Conservation (phyloP, 495 filamentous ascomycete species). For the Xylaria venustula region DNA sequence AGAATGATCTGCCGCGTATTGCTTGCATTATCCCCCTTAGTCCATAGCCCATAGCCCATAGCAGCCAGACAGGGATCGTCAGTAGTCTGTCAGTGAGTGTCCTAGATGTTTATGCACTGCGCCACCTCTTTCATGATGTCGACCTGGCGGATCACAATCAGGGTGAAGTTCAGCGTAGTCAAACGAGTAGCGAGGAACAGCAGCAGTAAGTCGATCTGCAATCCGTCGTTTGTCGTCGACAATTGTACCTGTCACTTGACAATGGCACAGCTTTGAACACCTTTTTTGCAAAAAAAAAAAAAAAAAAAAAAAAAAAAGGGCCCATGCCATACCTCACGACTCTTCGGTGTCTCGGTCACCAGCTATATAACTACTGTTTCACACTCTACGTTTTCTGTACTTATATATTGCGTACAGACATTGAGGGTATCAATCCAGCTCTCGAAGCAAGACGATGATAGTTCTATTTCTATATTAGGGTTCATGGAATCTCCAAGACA, state of each 20-base stretch:
- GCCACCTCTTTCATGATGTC: constrained; percentile 1
- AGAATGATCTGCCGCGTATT: constrained; percentile 9
- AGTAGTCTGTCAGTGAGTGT: background rate
- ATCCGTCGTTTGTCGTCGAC: constrained; percentile 8
- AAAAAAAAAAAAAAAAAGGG: too few relatives aligned
- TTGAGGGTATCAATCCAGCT: too few relatives aligned
- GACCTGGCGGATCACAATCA: background rate
- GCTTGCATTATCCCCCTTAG: constrained; percentile 3
- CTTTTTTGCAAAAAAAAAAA: too few relatives aligned
- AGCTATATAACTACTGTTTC: background rate
- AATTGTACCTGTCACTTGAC: background rate
- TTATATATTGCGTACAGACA: too few relatives aligned
- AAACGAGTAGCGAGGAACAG: constrained; percentile 5
- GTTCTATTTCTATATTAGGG: constrained; percentile 1
- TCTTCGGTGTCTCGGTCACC: background rate
- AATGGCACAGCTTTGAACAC: background rate
- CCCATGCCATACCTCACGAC: background rate
- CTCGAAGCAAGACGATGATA: background rate
- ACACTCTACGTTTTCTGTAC: background rate
- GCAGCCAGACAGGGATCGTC: too few relatives aligned
- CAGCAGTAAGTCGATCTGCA: constrained; percentile 2
- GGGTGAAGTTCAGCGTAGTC: constrained; percentile 4
- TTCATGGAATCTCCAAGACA: background rate
- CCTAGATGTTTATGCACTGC: background rate
- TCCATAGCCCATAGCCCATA: too few relatives aligned